Percentiles rank a stretch among this genome's conserved stretches.
Evolutionary conservation across 2,329 filamentous ascomycete species (phyloP).

Genomic region (Colletotrichum chrysophilum): DNA sequence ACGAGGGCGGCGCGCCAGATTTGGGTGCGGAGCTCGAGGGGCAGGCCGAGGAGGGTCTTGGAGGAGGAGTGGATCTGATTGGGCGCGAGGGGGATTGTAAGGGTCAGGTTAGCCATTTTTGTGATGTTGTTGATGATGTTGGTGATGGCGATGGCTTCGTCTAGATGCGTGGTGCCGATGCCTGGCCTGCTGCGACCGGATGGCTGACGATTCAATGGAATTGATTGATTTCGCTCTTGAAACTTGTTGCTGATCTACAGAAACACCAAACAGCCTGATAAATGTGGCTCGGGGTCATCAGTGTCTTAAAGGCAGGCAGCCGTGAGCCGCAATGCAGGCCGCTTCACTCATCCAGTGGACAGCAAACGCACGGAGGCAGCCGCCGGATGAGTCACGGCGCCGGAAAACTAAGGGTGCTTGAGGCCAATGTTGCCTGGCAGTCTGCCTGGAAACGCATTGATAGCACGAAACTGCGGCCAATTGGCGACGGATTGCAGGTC

Average conservation of each 20-base stretch:
- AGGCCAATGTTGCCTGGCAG: background rate
- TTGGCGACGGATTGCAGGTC: background rate
- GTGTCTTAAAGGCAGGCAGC: background rate
- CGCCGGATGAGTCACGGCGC: background rate
- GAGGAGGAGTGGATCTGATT: background rate
- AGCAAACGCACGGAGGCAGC: background rate
- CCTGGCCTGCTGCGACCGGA: background rate
- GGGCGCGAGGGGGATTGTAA: background rate
- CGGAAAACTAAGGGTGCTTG: background rate
- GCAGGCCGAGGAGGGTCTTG: slow-evolving; percentile 13
- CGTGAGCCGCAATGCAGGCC: background rate
- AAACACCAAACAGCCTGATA: background rate
- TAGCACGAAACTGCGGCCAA: background rate
- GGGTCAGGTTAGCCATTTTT: background rate
- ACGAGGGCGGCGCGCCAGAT: slow-evolving; percentile 9
- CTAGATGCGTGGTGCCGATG: background rate
- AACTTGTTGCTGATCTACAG: background rate
- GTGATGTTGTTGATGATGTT: background rate
- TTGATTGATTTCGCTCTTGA: background rate
- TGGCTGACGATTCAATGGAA: background rate
- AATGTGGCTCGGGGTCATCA: background rate
- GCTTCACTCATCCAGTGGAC: background rate
- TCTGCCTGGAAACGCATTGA: background rate
- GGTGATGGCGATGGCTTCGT: background rate
- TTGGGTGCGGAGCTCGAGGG: slow-evolving; percentile 9